Percentiles rank a stretch among this genome's conserved stretches.
These are phyloP conservation scores for Nicotiana benthamiana DNA, from an alignment of 257 asterid genomes.

Conservation along the genomic window DNA sequence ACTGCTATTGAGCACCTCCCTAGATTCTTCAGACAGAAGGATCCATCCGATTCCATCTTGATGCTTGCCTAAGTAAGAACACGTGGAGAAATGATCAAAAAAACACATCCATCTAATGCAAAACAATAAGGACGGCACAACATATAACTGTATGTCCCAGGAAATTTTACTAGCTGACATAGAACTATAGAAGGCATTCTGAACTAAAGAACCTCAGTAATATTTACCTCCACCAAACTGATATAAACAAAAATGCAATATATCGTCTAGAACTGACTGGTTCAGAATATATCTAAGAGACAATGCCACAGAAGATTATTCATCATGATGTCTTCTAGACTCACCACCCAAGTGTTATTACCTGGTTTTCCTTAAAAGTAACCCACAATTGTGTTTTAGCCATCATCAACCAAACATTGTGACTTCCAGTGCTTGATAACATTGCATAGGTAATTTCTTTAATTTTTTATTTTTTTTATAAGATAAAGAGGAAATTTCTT, in stretches of 20 bases:
- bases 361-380: background rate
- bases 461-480: no score
- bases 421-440: background rate
- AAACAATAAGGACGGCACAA: background rate
- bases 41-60: constrained; percentile 84
- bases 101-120: background rate
- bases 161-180: background rate
- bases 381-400: background rate
- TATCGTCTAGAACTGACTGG: constrained; percentile 1
- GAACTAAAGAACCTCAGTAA: background rate
- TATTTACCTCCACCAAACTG: background rate
- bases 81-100: background rate
- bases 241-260: background rate
- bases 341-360: constrained; percentile 1
- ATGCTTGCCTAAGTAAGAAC: constrained; percentile 56
- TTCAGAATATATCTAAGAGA: background rate
- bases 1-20: constrained; percentile 77
- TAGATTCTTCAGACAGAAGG: constrained; percentile 69
- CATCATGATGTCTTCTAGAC: background rate
- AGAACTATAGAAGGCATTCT: background rate
- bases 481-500: no score
- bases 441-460: background rate
- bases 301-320: background rate
- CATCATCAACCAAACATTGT: background rate
- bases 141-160: background rate